Percentiles rank a stretch among this genome's conserved stretches.
These are phyloP conservation scores for Zygnema circumcarinatum DNA, from an alignment of 139 green algal genomes.

Conservation along the genomic window DNA sequence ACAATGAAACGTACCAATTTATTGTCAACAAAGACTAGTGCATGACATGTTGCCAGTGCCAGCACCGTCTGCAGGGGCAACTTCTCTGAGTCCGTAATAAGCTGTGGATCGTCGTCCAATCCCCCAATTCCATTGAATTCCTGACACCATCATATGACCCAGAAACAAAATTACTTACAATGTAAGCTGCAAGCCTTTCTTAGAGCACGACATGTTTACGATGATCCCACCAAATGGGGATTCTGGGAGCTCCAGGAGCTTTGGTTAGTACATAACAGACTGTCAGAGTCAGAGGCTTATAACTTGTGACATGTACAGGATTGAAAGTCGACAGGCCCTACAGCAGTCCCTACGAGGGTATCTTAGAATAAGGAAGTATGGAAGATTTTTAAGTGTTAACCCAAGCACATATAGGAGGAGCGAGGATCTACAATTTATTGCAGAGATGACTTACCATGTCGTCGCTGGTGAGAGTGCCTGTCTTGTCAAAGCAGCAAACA, in stretches of 20 bases:
- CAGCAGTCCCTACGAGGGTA: too few relatives aligned
- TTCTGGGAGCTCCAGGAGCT: too few relatives aligned
- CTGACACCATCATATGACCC: slow-evolving; percentile 39
- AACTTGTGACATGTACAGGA: too few relatives aligned
- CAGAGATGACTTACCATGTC: slow-evolving; percentile 74
- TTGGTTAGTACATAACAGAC: too few relatives aligned
- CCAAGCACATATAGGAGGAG: too few relatives aligned
- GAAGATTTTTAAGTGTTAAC: too few relatives aligned
- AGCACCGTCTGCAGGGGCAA: slow-evolving; percentile 41
- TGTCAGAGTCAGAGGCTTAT: too few relatives aligned
- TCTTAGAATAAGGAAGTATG: too few relatives aligned
- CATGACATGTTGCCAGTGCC: slow-evolving; percentile 89
- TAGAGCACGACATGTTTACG: too few relatives aligned
- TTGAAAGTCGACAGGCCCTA: too few relatives aligned
- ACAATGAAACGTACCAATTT: slow-evolving; percentile 56
- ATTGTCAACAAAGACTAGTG: slow-evolving; percentile 77
- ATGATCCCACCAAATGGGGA: too few relatives aligned
- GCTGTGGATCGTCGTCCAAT: slow-evolving; percentile 5
- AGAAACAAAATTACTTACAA: not conserved
- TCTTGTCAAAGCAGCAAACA: slow-evolving; percentile 99
- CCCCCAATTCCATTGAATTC: slow-evolving; percentile 52
- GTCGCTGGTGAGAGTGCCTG: slow-evolving; percentile 94
- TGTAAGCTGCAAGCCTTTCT: slow-evolving; percentile 1
- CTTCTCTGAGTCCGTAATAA: slow-evolving; percentile 22
- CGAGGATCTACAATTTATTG: too few relatives aligned